These are phyloP conservation scores for Dryas integrifolia DNA, from an alignment of 331 rosid genomes.

Conservation along the genomic window DNA sequence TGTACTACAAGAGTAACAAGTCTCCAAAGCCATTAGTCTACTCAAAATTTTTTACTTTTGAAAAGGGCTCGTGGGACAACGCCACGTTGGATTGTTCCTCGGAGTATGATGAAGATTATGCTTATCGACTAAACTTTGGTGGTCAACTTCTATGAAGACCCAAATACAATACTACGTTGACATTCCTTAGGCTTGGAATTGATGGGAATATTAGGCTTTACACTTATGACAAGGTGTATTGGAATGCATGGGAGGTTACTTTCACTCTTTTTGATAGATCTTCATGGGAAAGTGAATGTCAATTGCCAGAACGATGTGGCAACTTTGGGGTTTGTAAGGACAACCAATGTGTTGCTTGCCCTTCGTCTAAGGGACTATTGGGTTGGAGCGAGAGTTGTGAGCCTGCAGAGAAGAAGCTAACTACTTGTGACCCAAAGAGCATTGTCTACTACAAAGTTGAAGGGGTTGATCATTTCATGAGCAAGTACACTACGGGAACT, in stretches of 20 bases:
- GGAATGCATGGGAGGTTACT: conserved; percentile 46
- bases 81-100: conserved; percentile 31
- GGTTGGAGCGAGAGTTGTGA: conserved; percentile 63
- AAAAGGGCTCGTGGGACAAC: conserved; percentile 25
- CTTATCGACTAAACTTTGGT: conserved; percentile 26
- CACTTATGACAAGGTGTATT: conserved; percentile 41
- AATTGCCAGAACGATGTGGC: conserved; percentile 58
- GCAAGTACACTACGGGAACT: conserved; percentile 45
- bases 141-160: conserved; percentile 34
- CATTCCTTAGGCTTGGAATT: conserved; percentile 57
- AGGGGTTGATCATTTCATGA: conserved; percentile 65
- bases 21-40: conserved; percentile 44
- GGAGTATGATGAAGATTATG: conserved; percentile 26
- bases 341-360: conserved; percentile 62
- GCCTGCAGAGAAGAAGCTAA: conserved; percentile 31
- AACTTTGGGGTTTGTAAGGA: conserved; percentile 52
- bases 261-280: conserved; percentile 48
- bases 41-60: conserved; percentile 22
- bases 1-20: conserved; percentile 43
- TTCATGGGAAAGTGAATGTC: conserved; percentile 46
- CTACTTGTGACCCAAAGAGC: conserved; percentile 37
- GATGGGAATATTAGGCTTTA: conserved; percentile 53
- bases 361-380: conserved; percentile 39
- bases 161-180: conserved; percentile 40
- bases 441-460: conserved; percentile 55